phyloP scores from a whole-genome alignment of 1,284 basidiomycete genomes.

The Microbotryum intermedium region DNA sequence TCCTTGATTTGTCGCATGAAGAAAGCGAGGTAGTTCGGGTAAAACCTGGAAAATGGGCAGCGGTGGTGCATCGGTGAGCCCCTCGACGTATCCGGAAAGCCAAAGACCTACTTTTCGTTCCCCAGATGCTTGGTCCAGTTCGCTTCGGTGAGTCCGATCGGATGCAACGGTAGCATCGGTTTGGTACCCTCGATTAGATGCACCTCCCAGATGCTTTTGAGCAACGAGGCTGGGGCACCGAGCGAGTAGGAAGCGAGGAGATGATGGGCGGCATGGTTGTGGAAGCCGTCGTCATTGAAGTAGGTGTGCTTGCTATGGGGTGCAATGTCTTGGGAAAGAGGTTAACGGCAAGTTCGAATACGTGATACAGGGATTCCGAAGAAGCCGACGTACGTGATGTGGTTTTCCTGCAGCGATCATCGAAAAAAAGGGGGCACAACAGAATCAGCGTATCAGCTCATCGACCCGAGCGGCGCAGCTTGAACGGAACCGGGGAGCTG shows the following conservation, averaged over 20 bases:
- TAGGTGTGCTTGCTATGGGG: slow-evolving; percentile 27
- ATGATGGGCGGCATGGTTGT: slow-evolving; percentile 32
- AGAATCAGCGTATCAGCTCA: no score
- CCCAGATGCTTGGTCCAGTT: slow-evolving; percentile 33
- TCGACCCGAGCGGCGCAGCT: no score
- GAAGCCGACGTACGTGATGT: slow-evolving; percentile 20
- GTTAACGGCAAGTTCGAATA: background rate
- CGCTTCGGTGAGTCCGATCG: slow-evolving; percentile 21
- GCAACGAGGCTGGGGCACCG: slow-evolving; percentile 25
- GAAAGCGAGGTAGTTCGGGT: slow-evolving; percentile 33
- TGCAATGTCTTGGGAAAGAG: background rate
- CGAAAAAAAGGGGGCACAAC: no score
- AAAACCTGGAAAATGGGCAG: slow-evolving; percentile 23
- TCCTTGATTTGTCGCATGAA: slow-evolving; percentile 27
- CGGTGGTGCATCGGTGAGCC: background rate
- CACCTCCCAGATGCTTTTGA: slow-evolving; percentile 29
- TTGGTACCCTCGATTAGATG: slow-evolving; percentile 14
- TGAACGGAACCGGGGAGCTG: no score
- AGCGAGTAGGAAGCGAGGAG: slow-evolving; percentile 32
- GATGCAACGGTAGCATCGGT: slow-evolving; percentile 28
- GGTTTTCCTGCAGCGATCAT: slow-evolving; percentile 24
- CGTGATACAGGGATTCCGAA: background rate
- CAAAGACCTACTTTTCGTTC: slow-evolving; percentile 22
- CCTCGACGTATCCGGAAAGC: no score
- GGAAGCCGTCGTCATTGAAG: slow-evolving; percentile 32